Conservation (phyloP, 2,329 filamentous ascomycete genomes). For the Tolypocladium endophyticum region DNA sequence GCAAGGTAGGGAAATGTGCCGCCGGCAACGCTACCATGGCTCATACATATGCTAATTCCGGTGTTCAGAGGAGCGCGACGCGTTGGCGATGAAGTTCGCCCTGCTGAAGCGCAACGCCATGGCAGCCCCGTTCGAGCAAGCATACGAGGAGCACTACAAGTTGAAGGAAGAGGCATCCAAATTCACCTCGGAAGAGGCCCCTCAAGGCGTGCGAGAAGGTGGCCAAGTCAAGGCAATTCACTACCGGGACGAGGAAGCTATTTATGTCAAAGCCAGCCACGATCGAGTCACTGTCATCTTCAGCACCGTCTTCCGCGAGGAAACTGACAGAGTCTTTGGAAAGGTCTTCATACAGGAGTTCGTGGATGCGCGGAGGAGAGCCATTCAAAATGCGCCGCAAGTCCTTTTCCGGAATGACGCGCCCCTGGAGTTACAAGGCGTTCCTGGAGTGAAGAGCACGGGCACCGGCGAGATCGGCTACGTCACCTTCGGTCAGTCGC, state of each 20-base stretch:
- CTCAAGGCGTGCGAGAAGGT: slow-evolving; percentile 80
- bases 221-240: slow-evolving; percentile 93
- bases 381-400: slow-evolving; percentile 96
- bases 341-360: slow-evolving; percentile 99
- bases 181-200: slow-evolving; percentile 88
- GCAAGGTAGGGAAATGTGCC: slow-evolving; percentile 41
- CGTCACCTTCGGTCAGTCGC: slow-evolving; percentile 78
- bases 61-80: slow-evolving; percentile 64
- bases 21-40: neutral
- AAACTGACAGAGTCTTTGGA: slow-evolving; percentile 93
- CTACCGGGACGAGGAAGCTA: slow-evolving; percentile 97
- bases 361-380: slow-evolving; percentile 86
- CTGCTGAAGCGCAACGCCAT: slow-evolving; percentile 96
- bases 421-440: slow-evolving; percentile 78
- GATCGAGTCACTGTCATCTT: slow-evolving; percentile 98
- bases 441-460: slow-evolving; percentile 69
- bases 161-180: slow-evolving; percentile 81
- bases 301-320: slow-evolving; percentile 94
- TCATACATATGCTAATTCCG: neutral
- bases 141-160: slow-evolving; percentile 84
- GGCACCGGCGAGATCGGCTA: slow-evolving; percentile 86
- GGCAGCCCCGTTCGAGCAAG: slow-evolving; percentile 96
- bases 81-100: slow-evolving; percentile 76
- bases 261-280: slow-evolving; percentile 95
- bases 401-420: slow-evolving; percentile 93